Evolutionary conservation across 306 rosid species (phyloP), one percentile per base, ranked within the genome.

Genomic region (Prunus campanulata): DNA sequence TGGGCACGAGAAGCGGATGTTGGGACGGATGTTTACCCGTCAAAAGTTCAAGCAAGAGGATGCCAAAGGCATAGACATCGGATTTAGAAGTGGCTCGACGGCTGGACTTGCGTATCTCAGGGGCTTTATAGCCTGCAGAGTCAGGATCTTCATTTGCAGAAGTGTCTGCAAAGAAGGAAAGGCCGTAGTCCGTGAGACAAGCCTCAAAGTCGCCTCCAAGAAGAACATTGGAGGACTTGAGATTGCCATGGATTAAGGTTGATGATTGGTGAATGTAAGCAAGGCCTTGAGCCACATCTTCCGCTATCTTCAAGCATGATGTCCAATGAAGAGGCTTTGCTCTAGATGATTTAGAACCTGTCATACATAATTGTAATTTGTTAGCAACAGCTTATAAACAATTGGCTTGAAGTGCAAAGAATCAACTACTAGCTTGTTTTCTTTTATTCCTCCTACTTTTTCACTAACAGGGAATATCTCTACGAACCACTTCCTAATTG

Each of bases 321-420:
- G 98, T 94, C 98, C 98, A 94, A 80, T 94, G 98, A 19, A 94
- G 86, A 50, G 98, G 97, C 88, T 92, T 94, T 0, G 98, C 94
- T 80, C 97, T 85, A 0, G 91, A 74, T 57, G 97, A 87, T 82
- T 87, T 86, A 14, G 97, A 90, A 56, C 98, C 98, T 93, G 78
- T 83, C 77, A 75, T 51, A 65, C 32, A 48, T 52, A 30, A 50
- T 61, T 60, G 42, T 79, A 89, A 72, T 39, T 71, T 42, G 19
- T 52, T 12, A 71, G 50, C 30, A 29, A 19, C 11, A 62, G 6
- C 25, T 59, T 59, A 59, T 59, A 4, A 22, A 59, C 65, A 24
- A 59, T 6, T 24, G 16, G 18, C 64, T 59, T 6, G 3, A 56
- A 56, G 22, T 20, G 19, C 61, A 56, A 52, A 16, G 7, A 52